Conservation (phyloP, 1,284 basidiomycete genomes). For the Puccinia novopanici region DNA sequence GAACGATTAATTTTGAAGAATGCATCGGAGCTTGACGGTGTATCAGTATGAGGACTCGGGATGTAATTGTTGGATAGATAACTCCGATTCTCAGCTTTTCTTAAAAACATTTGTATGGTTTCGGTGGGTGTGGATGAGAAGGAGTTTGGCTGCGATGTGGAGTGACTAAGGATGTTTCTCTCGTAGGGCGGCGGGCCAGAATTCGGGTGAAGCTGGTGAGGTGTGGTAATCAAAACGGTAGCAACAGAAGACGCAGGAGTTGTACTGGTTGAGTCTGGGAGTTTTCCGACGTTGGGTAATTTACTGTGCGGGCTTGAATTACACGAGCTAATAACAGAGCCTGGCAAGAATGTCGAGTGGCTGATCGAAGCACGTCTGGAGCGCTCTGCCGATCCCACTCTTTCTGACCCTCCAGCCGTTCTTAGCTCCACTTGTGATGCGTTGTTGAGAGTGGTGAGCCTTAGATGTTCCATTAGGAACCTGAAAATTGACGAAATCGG, state of each 20-base stretch:
- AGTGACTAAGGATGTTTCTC: background rate
- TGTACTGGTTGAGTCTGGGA: background rate
- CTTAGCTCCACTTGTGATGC: background rate
- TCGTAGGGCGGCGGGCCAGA: background rate
- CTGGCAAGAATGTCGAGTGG: background rate
- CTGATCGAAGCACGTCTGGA: slow-evolving; percentile 20
- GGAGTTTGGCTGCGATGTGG: background rate
- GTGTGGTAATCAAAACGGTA: slow-evolving; percentile 20
- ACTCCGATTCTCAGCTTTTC: slow-evolving; percentile 41
- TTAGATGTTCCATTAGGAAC: slow-evolving; percentile 44
- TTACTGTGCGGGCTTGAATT: slow-evolving; percentile 7
- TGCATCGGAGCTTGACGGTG: background rate
- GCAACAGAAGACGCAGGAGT: slow-evolving; percentile 13
- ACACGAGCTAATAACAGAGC: background rate
- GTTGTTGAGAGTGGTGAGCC: slow-evolving; percentile 19
- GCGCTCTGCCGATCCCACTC: slow-evolving; percentile 27
- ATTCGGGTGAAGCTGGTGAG: slow-evolving; percentile 1
- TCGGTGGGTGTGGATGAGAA: slow-evolving; percentile 33
- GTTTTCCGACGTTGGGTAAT: background rate
- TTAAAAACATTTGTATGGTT: slow-evolving; percentile 49
- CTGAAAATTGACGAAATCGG: slow-evolving; percentile 1
- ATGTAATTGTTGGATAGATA: slow-evolving; percentile 26
- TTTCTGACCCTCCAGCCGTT: slow-evolving; percentile 25
- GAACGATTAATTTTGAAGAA: background rate
- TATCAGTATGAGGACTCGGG: background rate